Percentiles rank a stretch among this genome's conserved stretches.
Evolutionary conservation across 169 alveolate species (phyloP).

Genomic region (Plasmodium malariae): DNA sequence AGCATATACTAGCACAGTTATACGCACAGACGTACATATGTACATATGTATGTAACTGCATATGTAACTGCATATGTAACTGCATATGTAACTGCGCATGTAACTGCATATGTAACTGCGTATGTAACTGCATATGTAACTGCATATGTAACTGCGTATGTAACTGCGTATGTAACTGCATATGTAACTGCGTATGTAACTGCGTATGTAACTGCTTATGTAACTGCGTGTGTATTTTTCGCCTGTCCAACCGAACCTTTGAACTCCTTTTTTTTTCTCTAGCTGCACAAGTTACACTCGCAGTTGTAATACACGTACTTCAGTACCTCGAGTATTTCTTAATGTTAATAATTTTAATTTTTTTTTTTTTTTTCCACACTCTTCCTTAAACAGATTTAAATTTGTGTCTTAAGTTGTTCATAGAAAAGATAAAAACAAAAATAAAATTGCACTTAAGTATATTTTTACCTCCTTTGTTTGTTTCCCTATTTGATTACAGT

Average conservation of each 20-base stretch:
- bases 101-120: background rate
- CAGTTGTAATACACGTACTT: no score
- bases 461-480: constrained; percentile 51
- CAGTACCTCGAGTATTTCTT: no score
- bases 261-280: no score
- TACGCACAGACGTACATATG: background rate
- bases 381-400: constrained; percentile 18
- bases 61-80: background rate
- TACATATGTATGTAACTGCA: background rate
- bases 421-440: constrained; percentile 37
- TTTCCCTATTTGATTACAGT: constrained; percentile 50
- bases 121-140: background rate
- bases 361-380: background rate
- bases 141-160: background rate
- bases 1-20: no score
- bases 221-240: no score
- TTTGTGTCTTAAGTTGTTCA: constrained; percentile 43
- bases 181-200: background rate
- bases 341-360: background rate
- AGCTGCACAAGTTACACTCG: no score
- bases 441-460: constrained; percentile 39
- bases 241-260: no score
- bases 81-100: background rate
- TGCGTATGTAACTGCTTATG: no score
- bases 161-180: background rate